Evolutionary conservation across 129 eudicot species (phyloP).

Genomic region (Helianthus tuberosus): DNA sequence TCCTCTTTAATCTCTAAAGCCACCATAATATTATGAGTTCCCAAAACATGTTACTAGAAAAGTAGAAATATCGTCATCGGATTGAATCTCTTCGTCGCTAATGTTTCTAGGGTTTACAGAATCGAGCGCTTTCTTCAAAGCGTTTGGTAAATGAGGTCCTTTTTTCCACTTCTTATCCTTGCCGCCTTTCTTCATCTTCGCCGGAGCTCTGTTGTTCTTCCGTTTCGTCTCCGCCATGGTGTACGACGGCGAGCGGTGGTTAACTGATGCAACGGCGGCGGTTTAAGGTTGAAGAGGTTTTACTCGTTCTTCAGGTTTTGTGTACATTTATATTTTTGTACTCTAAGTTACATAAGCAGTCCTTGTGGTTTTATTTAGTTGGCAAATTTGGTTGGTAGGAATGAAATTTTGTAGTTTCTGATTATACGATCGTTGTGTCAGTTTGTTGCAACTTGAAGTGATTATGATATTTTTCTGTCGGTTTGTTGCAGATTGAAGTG

Average conservation of each 20-base stretch:
- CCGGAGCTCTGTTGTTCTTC: slow-evolving; percentile 25
- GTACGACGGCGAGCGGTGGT: neutral
- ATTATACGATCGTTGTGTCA: too few relatives aligned
- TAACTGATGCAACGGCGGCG: slow-evolving; percentile 3
- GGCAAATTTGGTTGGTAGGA: neutral
- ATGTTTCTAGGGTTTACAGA: slow-evolving; percentile 26
- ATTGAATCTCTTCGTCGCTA: slow-evolving; percentile 43
- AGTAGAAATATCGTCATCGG: slow-evolving; percentile 47
- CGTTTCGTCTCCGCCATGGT: slow-evolving; percentile 54
- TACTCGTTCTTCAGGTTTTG: neutral
- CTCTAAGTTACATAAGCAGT: neutral
- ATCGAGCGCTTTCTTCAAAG: slow-evolving; percentile 52
- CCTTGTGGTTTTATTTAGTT: slow-evolving; percentile 4
- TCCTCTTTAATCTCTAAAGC: slow-evolving; percentile 43
- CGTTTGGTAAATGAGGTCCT: slow-evolving; percentile 82
- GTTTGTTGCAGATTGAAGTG: too few relatives aligned
- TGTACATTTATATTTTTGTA: too few relatives aligned
- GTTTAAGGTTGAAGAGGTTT: neutral
- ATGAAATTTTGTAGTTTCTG: too few relatives aligned
- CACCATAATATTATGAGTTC: neutral
- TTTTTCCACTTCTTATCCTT: slow-evolving; percentile 35
- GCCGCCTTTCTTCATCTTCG: slow-evolving; percentile 22
- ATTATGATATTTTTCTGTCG: too few relatives aligned
- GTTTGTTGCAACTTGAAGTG: too few relatives aligned
- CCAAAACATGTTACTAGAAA: neutral